Evolutionary conservation across 768 basidiomycete genomes (phyloP).

Genomic region (Dentipellis fragilis): DNA sequence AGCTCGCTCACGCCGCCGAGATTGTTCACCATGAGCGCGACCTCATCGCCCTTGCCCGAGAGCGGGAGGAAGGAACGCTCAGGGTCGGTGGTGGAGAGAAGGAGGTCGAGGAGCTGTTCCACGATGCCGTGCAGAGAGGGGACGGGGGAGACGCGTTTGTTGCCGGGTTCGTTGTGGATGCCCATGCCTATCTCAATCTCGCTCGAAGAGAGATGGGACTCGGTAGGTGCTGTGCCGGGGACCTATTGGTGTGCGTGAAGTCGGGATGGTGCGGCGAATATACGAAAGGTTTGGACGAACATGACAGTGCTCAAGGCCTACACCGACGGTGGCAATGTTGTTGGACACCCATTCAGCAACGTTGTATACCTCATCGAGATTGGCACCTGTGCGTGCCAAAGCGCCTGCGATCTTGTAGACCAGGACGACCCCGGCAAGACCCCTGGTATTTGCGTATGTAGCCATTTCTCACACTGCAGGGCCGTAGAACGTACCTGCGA

Average conservation of each 20-base stretch:
- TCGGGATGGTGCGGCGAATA: neutral
- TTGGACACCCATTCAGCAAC: constrained; percentile 56
- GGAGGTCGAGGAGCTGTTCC: constrained; percentile 54
- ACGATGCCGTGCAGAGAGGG: constrained; percentile 66
- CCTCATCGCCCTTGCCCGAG: constrained; percentile 50
- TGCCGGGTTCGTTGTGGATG: constrained; percentile 85
- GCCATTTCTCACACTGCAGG: neutral
- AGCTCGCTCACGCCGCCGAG: constrained; percentile 80
- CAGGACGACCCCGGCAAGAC: constrained; percentile 70
- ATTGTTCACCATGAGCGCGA: constrained; percentile 81
- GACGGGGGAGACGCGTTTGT: constrained; percentile 54
- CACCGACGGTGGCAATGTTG: constrained; percentile 75
- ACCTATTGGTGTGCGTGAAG: constrained; percentile 33
- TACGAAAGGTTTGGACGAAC: constrained; percentile 28
- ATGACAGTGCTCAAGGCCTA: constrained; percentile 84
- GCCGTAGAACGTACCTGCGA: constrained; percentile 38
- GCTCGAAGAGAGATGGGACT: constrained; percentile 42
- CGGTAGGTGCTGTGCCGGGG: constrained; percentile 58
- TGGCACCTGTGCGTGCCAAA: constrained; percentile 55
- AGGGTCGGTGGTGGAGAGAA: constrained; percentile 61
- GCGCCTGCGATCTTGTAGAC: constrained; percentile 92
- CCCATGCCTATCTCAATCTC: constrained; percentile 89
- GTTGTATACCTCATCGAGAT: constrained; percentile 57
- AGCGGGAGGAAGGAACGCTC: constrained; percentile 76
- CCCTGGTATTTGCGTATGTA: constrained; percentile 31